These are phyloP conservation scores for Rubus idaeus DNA, from an alignment of 306 rosid species.

Conservation along the genomic window DNA sequence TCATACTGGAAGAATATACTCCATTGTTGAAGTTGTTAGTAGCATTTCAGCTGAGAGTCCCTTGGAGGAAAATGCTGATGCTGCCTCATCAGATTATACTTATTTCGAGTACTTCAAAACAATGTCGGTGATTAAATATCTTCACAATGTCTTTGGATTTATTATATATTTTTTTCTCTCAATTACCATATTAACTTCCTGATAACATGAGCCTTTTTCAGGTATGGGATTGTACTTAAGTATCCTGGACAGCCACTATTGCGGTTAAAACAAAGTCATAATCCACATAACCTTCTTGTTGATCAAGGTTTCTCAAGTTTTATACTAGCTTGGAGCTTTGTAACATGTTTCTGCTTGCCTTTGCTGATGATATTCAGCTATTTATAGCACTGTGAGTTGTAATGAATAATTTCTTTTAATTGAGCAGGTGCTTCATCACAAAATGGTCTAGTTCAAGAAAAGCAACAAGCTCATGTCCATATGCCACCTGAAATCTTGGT, in stretches of 20 bases:
- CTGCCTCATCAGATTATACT: slow-evolving; percentile 22
- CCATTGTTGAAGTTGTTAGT: slow-evolving; percentile 49
- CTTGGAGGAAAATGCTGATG: slow-evolving; percentile 57
- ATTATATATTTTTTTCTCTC: neutral
- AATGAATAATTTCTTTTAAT: slow-evolving; percentile 12
- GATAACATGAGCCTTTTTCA: slow-evolving; percentile 30
- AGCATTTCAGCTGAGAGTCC: slow-evolving; percentile 66
- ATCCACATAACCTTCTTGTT: slow-evolving; percentile 84
- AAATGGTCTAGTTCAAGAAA: slow-evolving; percentile 33
- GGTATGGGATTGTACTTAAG: slow-evolving; percentile 66
- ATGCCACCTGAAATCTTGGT: slow-evolving; percentile 83
- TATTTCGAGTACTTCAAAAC: slow-evolving; percentile 57
- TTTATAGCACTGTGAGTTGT: neutral
- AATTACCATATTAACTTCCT: slow-evolving; percentile 6
- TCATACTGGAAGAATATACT: slow-evolving; percentile 84
- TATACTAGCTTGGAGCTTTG: neutral
- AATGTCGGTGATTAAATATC: slow-evolving; percentile 47
- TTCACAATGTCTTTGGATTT: neutral
- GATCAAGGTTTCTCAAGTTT: slow-evolving; percentile 60
- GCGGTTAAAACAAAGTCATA: slow-evolving; percentile 90
- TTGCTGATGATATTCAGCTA: neutral
- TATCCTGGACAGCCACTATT: slow-evolving; percentile 72
- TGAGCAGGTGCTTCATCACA: slow-evolving; percentile 40
- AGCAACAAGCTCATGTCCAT: slow-evolving; percentile 62
- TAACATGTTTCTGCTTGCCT: neutral